Percentiles rank a stretch among this genome's conserved stretches.
phyloP scores from a whole-genome alignment of 2,329 filamentous ascomycete genomes.

The Aspergillus caelatus region DNA sequence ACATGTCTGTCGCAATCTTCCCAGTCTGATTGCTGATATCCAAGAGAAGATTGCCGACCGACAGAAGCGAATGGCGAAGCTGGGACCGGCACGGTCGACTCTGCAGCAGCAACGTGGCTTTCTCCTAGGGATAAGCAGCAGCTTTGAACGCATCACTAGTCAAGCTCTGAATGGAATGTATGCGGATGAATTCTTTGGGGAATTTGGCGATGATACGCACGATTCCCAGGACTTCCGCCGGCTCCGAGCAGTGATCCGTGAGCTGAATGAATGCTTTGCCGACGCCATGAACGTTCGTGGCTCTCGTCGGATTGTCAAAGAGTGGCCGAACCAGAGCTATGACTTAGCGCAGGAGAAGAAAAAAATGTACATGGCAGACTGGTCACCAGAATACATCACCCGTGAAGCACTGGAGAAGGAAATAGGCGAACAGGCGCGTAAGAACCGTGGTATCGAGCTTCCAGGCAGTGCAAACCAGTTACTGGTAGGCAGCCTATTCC shows the following conservation, averaged over 20 bases:
- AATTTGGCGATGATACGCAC: constrained; percentile 10
- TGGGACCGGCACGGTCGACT: constrained; percentile 29
- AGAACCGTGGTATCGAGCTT: constrained; percentile 36
- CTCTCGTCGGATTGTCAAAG: too few species aligned
- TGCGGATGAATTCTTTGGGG: constrained; percentile 44
- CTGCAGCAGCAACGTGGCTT: constrained; percentile 30
- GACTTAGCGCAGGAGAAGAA: not conserved
- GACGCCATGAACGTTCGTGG: constrained; percentile 27
- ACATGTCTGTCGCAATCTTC: constrained; percentile 33
- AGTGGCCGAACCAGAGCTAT: too few species aligned
- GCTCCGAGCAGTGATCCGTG: constrained; percentile 31
- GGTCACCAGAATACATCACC: constrained; percentile 11
- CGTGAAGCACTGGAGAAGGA: constrained; percentile 18
- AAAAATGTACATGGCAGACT: constrained; percentile 21
- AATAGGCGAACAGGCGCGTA: constrained; percentile 28
- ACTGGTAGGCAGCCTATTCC: constrained; percentile 37
- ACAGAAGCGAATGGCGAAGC: constrained; percentile 24
- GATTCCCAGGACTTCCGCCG: constrained; percentile 24
- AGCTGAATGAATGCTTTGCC: constrained; percentile 31
- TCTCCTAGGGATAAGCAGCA: constrained; percentile 39
- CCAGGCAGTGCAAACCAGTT: constrained; percentile 38
- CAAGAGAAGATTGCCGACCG: constrained; percentile 38
- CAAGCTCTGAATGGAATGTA: constrained; percentile 48
- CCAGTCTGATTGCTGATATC: constrained; percentile 41
- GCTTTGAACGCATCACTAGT: constrained; percentile 41